A percentile compares a stretch with the other conserved stretches of the same genome.
Conservation (phyloP, 2,329 filamentous ascomycete genomes). For the Ilyonectria destructans region DNA sequence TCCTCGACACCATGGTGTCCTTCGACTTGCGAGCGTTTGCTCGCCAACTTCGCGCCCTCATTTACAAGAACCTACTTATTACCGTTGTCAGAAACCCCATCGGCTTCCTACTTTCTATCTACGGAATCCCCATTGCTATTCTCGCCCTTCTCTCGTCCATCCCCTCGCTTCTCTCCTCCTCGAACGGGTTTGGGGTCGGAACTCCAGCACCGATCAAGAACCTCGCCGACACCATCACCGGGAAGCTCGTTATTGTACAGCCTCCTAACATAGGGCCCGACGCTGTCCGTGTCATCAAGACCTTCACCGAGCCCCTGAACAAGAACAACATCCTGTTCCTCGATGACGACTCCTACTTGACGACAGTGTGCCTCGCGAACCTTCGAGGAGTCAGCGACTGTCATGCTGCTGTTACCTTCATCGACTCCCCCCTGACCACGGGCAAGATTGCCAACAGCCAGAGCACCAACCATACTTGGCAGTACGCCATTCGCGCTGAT, state of each 20-base stretch:
- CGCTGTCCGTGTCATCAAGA: slow-evolving; percentile 45
- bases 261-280: slow-evolving; percentile 44
- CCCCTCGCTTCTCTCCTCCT: slow-evolving; percentile 41
- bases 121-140: slow-evolving; percentile 50
- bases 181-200: slow-evolving; percentile 37
- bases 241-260: slow-evolving; percentile 48
- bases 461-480: slow-evolving; percentile 46
- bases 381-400: slow-evolving; percentile 50
- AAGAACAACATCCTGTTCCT: slow-evolving; percentile 34
- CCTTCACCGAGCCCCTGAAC: slow-evolving; percentile 42
- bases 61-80: slow-evolving; percentile 36
- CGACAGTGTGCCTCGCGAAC: slow-evolving; percentile 43
- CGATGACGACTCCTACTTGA: slow-evolving; percentile 39
- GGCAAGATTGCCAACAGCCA: slow-evolving; percentile 10
- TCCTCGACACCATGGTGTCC: no score
- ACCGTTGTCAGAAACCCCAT: slow-evolving; percentile 33
- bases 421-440: slow-evolving; percentile 50
- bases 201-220: slow-evolving; percentile 39
- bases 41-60: slow-evolving; percentile 32
- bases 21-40: slow-evolving; percentile 13
- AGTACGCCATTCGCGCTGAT: slow-evolving; percentile 50
- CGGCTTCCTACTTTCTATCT: slow-evolving; percentile 41
- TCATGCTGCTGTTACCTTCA: slow-evolving; percentile 50
- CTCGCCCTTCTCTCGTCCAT: slow-evolving; percentile 51
- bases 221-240: slow-evolving; percentile 39